Conservation (phyloP, 1,284 basidiomycete genomes). For the Heterobasidion annosum region DNA sequence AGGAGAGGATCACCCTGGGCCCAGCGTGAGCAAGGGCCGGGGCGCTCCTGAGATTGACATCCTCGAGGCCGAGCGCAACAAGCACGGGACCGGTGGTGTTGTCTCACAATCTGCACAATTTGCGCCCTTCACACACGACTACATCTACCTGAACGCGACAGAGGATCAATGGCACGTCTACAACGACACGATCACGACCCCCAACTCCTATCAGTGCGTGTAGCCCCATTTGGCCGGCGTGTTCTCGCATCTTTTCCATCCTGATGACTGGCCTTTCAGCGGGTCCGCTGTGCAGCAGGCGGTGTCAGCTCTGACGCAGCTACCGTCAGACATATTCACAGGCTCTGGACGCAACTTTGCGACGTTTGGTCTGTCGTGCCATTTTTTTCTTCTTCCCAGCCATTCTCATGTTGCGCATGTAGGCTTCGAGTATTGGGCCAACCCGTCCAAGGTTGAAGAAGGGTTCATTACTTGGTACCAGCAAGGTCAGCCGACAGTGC, state of each 20-base stretch:
- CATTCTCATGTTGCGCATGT: slow-evolving; percentile 6
- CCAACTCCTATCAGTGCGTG: slow-evolving; percentile 23
- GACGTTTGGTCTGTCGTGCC: slow-evolving; percentile 29
- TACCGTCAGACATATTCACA: slow-evolving; percentile 47
- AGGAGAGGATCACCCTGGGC: slow-evolving; percentile 79
- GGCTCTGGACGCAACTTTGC: slow-evolving; percentile 37
- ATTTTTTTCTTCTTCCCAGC: not conserved
- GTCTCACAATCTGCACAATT: slow-evolving; percentile 59
- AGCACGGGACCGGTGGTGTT: slow-evolving; percentile 37
- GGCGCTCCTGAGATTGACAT: slow-evolving; percentile 84
- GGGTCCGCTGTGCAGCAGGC: slow-evolving; percentile 40
- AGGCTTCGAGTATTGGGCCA: slow-evolving; percentile 65
- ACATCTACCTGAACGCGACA: slow-evolving; percentile 35
- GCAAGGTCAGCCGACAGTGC: slow-evolving; percentile 40
- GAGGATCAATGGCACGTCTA: slow-evolving; percentile 35
- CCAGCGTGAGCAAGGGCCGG: slow-evolving; percentile 52
- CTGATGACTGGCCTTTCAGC: not conserved
- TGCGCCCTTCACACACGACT: slow-evolving; percentile 54
- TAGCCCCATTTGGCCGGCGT: not conserved
- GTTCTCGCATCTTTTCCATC: not conserved
- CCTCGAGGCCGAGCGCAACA: slow-evolving; percentile 63
- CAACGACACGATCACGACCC: slow-evolving; percentile 19
- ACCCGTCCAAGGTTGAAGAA: slow-evolving; percentile 40
- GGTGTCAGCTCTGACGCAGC: slow-evolving; percentile 38
- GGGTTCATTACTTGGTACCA: slow-evolving; percentile 64